Conservation (phyloP, 352 stramenopile genomes). For the Pythium dissotocum region DNA sequence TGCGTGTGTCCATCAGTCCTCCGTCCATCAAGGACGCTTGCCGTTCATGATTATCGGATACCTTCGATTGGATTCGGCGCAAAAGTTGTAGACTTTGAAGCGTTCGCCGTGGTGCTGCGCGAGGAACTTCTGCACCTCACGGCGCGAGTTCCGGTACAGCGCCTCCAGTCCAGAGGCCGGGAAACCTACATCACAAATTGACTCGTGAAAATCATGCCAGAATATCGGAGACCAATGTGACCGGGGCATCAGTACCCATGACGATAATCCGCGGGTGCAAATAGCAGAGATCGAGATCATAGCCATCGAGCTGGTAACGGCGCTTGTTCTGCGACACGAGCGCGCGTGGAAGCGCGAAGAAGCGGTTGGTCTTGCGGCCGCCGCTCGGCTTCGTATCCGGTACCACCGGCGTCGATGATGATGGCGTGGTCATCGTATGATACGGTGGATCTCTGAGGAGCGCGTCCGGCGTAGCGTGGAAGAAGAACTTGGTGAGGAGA, state of each 20-base stretch:
- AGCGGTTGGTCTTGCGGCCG: slow-evolving; percentile 1
- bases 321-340: slow-evolving; percentile 83
- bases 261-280: slow-evolving; percentile 74
- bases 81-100: slow-evolving; percentile 85
- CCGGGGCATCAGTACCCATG: slow-evolving; percentile 47
- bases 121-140: slow-evolving; percentile 57
- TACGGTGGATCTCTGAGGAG: not conserved
- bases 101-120: slow-evolving; percentile 43
- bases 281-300: slow-evolving; percentile 73
- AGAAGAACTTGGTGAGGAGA: not conserved
- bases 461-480: not conserved
- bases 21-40: not conserved
- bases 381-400: not conserved
- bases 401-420: not conserved
- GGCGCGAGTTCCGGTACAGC: slow-evolving; percentile 62
- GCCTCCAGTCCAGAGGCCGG: slow-evolving; percentile 56
- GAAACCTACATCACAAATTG: slow-evolving; percentile 37
- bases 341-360: slow-evolving; percentile 54
- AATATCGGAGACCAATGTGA: not conserved
- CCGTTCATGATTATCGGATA: slow-evolving; percentile 15
- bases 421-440: not conserved
- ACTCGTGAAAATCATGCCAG: too few species aligned
- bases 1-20: not conserved
- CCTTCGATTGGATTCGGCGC: slow-evolving; percentile 51
- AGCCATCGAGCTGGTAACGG: slow-evolving; percentile 58